phyloP scores from a whole-genome alignment of 352 stramenopile species.

The Aphanomyces euteiches region DNA sequence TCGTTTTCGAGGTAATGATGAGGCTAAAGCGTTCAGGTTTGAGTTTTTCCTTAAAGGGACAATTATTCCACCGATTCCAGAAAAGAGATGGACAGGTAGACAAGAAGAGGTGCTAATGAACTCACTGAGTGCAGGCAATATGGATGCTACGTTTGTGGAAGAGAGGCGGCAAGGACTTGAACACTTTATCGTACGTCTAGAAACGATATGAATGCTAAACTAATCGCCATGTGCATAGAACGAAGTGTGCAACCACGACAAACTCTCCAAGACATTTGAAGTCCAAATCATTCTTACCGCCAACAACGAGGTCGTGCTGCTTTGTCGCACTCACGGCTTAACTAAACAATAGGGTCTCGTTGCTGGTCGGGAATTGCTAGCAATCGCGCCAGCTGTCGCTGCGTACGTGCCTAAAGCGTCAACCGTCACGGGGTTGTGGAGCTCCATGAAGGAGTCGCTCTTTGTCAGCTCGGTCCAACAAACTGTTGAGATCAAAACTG shows the following conservation, averaged over 20 bases:
- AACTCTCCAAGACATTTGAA: slow-evolving; percentile 77
- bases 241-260: slow-evolving; percentile 80
- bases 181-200: slow-evolving; percentile 71
- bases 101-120: too few relatives aligned
- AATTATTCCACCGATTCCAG: slow-evolving; percentile 84
- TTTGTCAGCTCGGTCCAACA: slow-evolving; percentile 73
- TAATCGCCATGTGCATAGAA: slow-evolving; percentile 46
- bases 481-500: slow-evolving; percentile 75
- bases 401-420: slow-evolving; percentile 73
- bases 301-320: slow-evolving; percentile 59
- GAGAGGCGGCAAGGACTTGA: slow-evolving; percentile 81
- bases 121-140: slow-evolving; percentile 47
- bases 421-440: slow-evolving; percentile 75
- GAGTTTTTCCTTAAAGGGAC: slow-evolving; percentile 44
- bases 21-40: background rate
- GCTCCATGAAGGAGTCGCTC: slow-evolving; percentile 73
- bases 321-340: background rate
- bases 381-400: slow-evolving; percentile 64
- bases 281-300: slow-evolving; percentile 79
- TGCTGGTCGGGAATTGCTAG: slow-evolving; percentile 76
- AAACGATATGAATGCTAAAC: background rate
- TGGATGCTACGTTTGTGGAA: slow-evolving; percentile 87
- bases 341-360: slow-evolving; percentile 53
- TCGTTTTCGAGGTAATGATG: slow-evolving; percentile 62
- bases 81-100: slow-evolving; percentile 69